Conservation (phyloP, 441 rosid species). For the Biscutella laevigata region DNA sequence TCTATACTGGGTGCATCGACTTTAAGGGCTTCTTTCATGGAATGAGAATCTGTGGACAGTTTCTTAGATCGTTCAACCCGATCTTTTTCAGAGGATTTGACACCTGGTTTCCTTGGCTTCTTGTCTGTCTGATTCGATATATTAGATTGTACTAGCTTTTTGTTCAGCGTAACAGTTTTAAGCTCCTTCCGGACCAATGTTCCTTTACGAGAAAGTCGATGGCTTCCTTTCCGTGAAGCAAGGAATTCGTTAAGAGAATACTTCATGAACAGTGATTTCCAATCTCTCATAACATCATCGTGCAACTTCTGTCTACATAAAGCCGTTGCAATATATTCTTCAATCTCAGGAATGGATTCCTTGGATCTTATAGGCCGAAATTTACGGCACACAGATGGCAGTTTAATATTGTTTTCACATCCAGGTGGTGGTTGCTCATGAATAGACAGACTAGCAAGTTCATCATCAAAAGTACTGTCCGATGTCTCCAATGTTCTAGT, state of each 20-base stretch:
- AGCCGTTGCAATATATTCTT: conserved; percentile 58
- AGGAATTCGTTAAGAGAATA: conserved; percentile 37
- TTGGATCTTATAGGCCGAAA: conserved; percentile 35
- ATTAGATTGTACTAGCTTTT: conserved; percentile 22
- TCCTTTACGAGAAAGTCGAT: conserved; percentile 49
- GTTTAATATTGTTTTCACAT: conserved; percentile 30
- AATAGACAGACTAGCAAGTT: conserved; percentile 29
- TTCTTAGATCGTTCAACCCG: conserved; percentile 26
- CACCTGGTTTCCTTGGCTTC: conserved; percentile 35
- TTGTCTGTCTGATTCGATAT: conserved; percentile 25
- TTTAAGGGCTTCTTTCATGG: conserved; percentile 26
- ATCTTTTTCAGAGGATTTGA: conserved; percentile 30
- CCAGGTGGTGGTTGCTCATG: conserved; percentile 76
- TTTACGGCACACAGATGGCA: conserved; percentile 32
- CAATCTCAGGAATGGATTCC: conserved; percentile 40
- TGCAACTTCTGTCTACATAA: conserved; percentile 79
- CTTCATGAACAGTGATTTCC: conserved; percentile 45
- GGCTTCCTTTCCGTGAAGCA: conserved; percentile 37
- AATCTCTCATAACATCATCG: conserved; percentile 51
- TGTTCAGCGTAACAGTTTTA: conserved; percentile 33
- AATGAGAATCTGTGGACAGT: conserved; percentile 25
- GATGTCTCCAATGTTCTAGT: conserved; percentile 42
- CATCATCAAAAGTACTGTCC: conserved; percentile 23
- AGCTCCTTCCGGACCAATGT: conserved; percentile 35
- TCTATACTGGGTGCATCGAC: conserved; percentile 22